These are phyloP conservation scores for Phytophthora kernoviae DNA, from an alignment of 352 stramenopile genomes.

Conservation along the genomic window DNA sequence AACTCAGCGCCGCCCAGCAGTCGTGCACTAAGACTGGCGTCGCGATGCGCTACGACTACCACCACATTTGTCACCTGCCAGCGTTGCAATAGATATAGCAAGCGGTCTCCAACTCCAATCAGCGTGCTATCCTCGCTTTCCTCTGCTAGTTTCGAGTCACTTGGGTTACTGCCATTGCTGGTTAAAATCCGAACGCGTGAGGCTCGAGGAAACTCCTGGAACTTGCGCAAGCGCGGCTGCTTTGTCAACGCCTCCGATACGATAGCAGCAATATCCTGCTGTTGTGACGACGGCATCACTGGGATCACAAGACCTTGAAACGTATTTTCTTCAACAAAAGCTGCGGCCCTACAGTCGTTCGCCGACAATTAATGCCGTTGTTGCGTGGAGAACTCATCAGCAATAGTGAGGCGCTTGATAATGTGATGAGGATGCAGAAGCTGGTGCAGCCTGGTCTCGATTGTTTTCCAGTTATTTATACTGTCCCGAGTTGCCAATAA, in stretches of 20 bases:
- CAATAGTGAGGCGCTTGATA: not conserved
- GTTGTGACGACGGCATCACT: conserved; percentile 27
- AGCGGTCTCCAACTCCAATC: conserved; percentile 62
- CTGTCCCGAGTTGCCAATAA: not conserved
- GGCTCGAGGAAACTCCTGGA: conserved; percentile 55
- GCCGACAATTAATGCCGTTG: conserved; percentile 19
- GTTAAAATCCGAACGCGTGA: conserved; percentile 37
- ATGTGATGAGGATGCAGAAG: conserved; percentile 1
- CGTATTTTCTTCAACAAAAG: conserved; percentile 71
- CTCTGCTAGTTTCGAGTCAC: conserved; percentile 44
- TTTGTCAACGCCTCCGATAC: conserved; percentile 36
- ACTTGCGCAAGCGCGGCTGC: conserved; percentile 45
- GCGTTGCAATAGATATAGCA: conserved; percentile 81
- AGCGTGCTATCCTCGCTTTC: conserved; percentile 61
- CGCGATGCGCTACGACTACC: conserved; percentile 64
- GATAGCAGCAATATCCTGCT: conserved; percentile 16
- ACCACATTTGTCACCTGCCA: conserved; percentile 83
- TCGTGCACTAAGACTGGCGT: conserved; percentile 66
- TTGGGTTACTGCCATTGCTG: conserved; percentile 10
- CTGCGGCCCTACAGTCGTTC: conserved; percentile 49
- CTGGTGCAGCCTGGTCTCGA: not conserved
- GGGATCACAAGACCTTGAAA: conserved; percentile 72
- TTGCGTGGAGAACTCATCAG: conserved; percentile 24
- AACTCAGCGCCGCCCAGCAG: conserved; percentile 59
- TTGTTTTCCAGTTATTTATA: conserved; percentile 24